Percentiles rank a stretch among this genome's conserved stretches.
Evolutionary conservation across 148 eudicot species (phyloP).

Genomic region (Vaccinium vitisidaea): DNA sequence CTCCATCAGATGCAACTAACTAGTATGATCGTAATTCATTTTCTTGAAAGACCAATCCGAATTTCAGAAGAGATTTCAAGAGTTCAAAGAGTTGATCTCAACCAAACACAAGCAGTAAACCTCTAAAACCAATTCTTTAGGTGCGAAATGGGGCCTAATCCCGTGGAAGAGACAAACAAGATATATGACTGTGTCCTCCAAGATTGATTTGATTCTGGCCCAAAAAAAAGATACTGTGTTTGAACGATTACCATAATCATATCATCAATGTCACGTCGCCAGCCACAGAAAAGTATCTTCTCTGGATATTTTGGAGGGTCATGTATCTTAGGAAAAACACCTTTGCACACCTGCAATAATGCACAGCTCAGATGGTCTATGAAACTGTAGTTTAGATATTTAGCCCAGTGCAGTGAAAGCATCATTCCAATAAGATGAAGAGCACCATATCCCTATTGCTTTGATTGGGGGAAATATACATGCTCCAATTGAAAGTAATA

Average conservation of each 20-base stretch:
- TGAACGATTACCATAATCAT: conserved; percentile 65
- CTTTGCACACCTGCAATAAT: conserved; percentile 50
- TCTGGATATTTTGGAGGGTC: conserved; percentile 89
- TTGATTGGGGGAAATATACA: neutral
- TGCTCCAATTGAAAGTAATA: conserved; percentile 7
- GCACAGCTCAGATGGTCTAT: conserved; percentile 3
- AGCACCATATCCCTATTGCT: neutral
- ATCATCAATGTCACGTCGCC: conserved; percentile 91
- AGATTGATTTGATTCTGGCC: neutral
- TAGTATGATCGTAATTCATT: neutral
- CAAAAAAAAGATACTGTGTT: neutral
- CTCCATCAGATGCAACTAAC: neutral
- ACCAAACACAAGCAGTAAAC: neutral
- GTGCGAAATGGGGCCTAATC: neutral
- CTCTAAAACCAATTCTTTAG: neutral
- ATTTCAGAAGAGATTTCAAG: neutral
- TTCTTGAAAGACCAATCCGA: neutral
- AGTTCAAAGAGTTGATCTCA: neutral
- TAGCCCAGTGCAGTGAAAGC: neutral
- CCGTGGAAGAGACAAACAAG: neutral
- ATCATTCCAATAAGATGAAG: neutral
- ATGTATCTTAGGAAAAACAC: conserved; percentile 39
- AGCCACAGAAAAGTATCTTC: conserved; percentile 84
- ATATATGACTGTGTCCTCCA: neutral
- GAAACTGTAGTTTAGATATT: neutral